A percentile compares a stretch with the other conserved stretches of the same genome.
These are phyloP conservation scores for Aegilops speltoides DNA, from an alignment of 176 grass and related monocot genomes.

Conservation along the genomic window DNA sequence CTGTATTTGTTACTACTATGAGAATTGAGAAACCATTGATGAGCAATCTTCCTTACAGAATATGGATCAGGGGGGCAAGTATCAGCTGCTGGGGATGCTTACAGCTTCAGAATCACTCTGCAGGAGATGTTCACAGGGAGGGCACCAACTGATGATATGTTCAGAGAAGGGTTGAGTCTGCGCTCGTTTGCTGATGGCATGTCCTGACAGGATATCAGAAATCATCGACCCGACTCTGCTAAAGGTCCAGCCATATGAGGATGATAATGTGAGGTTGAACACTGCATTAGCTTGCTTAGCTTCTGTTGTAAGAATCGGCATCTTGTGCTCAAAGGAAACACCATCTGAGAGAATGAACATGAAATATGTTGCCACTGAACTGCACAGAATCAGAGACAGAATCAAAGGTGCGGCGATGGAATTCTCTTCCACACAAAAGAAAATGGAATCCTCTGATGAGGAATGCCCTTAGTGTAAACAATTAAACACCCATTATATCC, in stretches of 20 bases:
- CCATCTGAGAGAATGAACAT: slow-evolving; percentile 18
- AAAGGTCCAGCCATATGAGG: neutral
- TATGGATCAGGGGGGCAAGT: slow-evolving; percentile 31
- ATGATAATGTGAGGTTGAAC: neutral
- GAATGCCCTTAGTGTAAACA: neutral
- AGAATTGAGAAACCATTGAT: too few relatives aligned
- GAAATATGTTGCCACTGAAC: neutral
- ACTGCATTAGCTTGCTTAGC: neutral
- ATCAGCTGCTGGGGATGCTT: slow-evolving; percentile 29
- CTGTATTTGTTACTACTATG: neutral
- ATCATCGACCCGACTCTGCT: slow-evolving; percentile 10
- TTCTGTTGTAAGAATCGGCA: neutral
- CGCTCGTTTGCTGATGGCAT: slow-evolving; percentile 14
- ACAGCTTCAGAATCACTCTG: slow-evolving; percentile 49
- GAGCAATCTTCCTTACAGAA: slow-evolving; percentile 17
- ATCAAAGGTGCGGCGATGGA: neutral
- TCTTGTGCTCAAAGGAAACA: slow-evolving; percentile 31
- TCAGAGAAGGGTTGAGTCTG: slow-evolving; percentile 24
- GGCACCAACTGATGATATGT: slow-evolving; percentile 31
- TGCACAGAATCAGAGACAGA: slow-evolving; percentile 34
- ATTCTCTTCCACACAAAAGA: neutral
- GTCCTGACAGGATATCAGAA: slow-evolving; percentile 25
- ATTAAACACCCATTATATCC: neutral
- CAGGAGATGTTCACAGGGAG: slow-evolving; percentile 54
- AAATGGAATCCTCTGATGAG: neutral